Conservation (phyloP, 345 rosid genomes). For the Aegle marmelos region DNA sequence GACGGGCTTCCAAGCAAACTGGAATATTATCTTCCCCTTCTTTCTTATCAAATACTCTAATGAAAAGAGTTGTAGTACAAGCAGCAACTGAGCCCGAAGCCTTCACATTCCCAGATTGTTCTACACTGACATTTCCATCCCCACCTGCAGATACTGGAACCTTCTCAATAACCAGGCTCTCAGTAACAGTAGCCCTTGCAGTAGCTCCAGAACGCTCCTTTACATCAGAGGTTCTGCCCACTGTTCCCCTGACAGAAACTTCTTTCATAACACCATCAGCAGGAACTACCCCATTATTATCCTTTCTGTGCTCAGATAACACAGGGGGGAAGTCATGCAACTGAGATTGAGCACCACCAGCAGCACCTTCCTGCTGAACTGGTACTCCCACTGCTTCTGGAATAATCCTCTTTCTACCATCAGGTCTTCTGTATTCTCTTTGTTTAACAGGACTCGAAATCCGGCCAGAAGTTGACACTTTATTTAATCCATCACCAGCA, state of each 20-base stretch:
- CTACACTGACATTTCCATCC: conserved; percentile 57
- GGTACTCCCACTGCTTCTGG: conserved; percentile 94
- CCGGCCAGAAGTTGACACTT: conserved; percentile 42
- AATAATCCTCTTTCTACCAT: conserved; percentile 97
- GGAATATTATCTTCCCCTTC: conserved; percentile 63
- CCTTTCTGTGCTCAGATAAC: conserved; percentile 40
- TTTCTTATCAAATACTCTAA: conserved; percentile 85
- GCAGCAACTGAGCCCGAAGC: conserved; percentile 44
- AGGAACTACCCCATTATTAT: conserved; percentile 41
- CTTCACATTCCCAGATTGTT: conserved; percentile 55
- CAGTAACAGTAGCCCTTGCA: conserved; percentile 73
- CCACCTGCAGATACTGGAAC: conserved; percentile 47
- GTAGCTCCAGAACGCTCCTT: conserved; percentile 77
- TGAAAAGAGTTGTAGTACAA: conserved; percentile 34
- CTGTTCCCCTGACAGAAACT: conserved; percentile 41
- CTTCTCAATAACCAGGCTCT: conserved; percentile 84
- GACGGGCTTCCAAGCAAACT: conserved; percentile 87
- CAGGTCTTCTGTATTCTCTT: conserved; percentile 90
- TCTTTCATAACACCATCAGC: conserved; percentile 43
- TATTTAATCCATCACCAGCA: conserved; percentile 52
- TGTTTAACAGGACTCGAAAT: conserved; percentile 87
- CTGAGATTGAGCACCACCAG: conserved; percentile 37
- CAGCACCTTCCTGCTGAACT: conserved; percentile 51
- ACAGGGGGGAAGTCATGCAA: conserved; percentile 36
- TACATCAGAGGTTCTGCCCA: conserved; percentile 45